These are phyloP conservation scores for Sapria himalayana DNA, from an alignment of 345 rosid genomes.

Conservation along the genomic window DNA sequence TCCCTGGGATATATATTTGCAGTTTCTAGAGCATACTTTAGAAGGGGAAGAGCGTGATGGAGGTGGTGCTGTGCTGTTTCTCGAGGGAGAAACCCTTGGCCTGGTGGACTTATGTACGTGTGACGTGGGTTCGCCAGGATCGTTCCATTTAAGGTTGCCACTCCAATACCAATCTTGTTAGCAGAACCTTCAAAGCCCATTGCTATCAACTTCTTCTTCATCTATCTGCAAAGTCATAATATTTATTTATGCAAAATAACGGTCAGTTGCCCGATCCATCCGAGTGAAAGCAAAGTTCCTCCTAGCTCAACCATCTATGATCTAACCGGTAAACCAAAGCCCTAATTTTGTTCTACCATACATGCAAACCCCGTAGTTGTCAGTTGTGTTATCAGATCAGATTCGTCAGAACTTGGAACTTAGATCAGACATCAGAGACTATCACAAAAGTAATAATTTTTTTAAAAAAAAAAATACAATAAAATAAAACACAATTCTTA, in stretches of 20 bases:
- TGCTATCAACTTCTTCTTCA: constrained; percentile 49
- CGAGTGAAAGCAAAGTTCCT: too few relatives aligned
- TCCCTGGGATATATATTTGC: constrained; percentile 49
- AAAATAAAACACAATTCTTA: too few relatives aligned
- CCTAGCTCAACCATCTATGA: too few relatives aligned
- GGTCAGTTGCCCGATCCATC: too few relatives aligned
- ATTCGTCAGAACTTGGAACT: too few relatives aligned
- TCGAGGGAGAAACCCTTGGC: constrained; percentile 89
- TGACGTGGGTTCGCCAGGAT: constrained; percentile 86
- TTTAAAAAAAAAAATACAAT: too few relatives aligned
- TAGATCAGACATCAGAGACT: too few relatives aligned
- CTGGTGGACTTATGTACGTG: constrained; percentile 88
- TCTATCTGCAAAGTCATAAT: not conserved
- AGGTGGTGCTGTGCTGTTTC: constrained; percentile 90
- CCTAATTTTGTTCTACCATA: too few relatives aligned
- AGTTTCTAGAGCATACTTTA: constrained; percentile 44
- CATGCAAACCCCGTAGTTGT: too few relatives aligned
- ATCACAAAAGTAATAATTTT: too few relatives aligned
- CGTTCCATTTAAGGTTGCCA: constrained; percentile 58
- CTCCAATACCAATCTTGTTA: constrained; percentile 84
- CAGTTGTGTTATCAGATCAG: too few relatives aligned
- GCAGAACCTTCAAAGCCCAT: constrained; percentile 91
- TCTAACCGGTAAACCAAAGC: too few relatives aligned
- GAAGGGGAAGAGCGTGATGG: constrained; percentile 60
- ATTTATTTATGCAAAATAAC: not conserved